Evolutionary conservation across 2,329 filamentous ascomycete genomes (phyloP), one percentile per base, ranked within the genome.

Genomic region (Penicillium concentricum): DNA sequence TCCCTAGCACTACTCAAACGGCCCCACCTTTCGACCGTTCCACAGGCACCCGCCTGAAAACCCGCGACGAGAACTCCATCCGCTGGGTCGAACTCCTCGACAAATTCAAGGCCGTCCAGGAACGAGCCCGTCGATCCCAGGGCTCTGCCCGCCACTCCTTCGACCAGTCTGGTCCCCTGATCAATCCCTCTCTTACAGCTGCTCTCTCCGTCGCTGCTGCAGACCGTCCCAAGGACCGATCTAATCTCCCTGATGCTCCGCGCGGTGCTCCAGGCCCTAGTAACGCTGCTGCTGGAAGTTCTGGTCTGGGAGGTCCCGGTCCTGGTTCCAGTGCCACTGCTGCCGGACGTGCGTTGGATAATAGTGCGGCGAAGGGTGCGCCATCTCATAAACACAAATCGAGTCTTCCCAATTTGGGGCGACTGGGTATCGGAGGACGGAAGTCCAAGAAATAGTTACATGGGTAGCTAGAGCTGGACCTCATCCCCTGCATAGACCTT

Each of bases 61-160:
- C 84, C 47, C 83, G 92, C 54, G 91, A 95, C 62, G 92, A 97
- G 54, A 86, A 85, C 52, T 87, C 86, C 34, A 96, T 99, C 65
- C 88, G 89, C 54, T 99, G 94, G 94, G 85, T 84, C 3, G 94
- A 99, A 66, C 81, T 99, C 35, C 82, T 99, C 5, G 94, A 99
- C 62, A 96, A 97, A 70, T 99, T 99, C 76, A 90, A 90, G 64
- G 85, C 83, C 51, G 93, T 95, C 2, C 94, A 99, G 70, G 94
- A 99, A 65, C 87, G 86, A 58, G 89, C 92, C 6, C 84, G 92
- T 53, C 83, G 91, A 51, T 81, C 85, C 13, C 88, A 91, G 68
- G 74, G 77, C 59, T 73, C 75, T 0, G 72, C 78, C 59, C 69
- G 75, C 34, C 62, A 75, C 22, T 61, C 63, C 4, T 65, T 84